Conservation (phyloP, 139 green algal species). For the Limnomonas spitsbergensis region DNA sequence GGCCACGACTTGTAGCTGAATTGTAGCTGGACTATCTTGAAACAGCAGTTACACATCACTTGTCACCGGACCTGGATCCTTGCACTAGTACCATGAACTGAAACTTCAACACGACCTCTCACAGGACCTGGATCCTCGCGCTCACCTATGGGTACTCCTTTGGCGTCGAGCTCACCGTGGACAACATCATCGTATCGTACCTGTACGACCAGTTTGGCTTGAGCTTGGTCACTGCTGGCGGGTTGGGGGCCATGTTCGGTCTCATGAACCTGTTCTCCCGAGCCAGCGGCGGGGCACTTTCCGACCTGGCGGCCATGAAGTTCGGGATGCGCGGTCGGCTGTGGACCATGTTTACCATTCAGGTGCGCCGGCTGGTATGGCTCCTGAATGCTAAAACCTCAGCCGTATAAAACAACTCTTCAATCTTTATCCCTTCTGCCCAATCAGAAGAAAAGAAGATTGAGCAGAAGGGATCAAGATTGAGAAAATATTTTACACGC, state of each 20-base stretch:
- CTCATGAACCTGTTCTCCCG: conserved; percentile 92
- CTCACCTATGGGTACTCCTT: conserved; percentile 80
- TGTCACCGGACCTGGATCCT: no score
- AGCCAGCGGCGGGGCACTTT: conserved; percentile 69
- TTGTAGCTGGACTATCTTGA: no score
- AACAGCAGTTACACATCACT: no score
- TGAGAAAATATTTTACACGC: not conserved
- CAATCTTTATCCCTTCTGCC: not conserved
- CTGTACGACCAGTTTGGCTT: conserved; percentile 78
- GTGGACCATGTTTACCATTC: conserved; percentile 60
- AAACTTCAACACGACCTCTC: no score
- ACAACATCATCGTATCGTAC: conserved; percentile 74
- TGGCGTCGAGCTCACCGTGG: conserved; percentile 80
- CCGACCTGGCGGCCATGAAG: conserved; percentile 46
- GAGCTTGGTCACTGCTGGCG: conserved; percentile 22
- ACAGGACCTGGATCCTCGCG: conserved; percentile 62
- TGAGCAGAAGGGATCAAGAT: not conserved
- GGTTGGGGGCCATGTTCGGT: conserved; percentile 63
- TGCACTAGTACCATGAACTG: no score
- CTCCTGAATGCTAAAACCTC: no score
- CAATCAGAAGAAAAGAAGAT: conserved; percentile 2
- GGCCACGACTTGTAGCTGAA: no score
- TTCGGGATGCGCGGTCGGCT: conserved; percentile 79
- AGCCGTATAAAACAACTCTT: no score
- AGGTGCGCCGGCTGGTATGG: no score